Percentiles rank a stretch among this genome's conserved stretches.
Conservation (phyloP, 805 yeast genomes). For the Suhomyces sp. region DNA sequence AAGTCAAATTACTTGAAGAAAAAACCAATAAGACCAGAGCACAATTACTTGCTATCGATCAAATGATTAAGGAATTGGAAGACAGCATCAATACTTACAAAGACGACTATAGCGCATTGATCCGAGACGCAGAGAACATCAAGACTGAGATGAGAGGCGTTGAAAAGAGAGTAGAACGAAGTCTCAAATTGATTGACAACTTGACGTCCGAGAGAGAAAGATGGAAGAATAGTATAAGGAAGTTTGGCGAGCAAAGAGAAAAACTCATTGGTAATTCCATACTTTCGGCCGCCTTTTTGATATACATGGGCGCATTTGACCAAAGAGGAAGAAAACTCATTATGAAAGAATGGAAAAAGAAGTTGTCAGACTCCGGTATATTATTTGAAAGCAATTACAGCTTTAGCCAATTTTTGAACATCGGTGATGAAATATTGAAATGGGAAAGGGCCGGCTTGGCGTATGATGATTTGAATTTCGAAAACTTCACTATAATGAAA, state of each 20-base stretch:
- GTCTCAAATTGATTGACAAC: conserved; percentile 59
- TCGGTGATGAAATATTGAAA: conserved; percentile 35
- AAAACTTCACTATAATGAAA: conserved; percentile 58
- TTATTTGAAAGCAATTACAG: conserved; percentile 34
- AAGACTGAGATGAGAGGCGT: conserved; percentile 68
- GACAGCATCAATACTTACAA: conserved; percentile 67
- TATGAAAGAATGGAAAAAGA: conserved; percentile 31
- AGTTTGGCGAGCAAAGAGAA: conserved; percentile 46
- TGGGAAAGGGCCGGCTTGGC: conserved; percentile 59
- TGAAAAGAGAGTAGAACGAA: conserved; percentile 56
- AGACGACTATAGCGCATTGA: conserved; percentile 63
- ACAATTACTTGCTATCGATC: conserved; percentile 69
- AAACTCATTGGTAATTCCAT: conserved; percentile 63
- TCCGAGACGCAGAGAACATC: conserved; percentile 73
- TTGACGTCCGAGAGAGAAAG: conserved; percentile 65
- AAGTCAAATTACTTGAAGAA: conserved; percentile 57
- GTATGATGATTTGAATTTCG: conserved; percentile 58
- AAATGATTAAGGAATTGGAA: conserved; percentile 76
- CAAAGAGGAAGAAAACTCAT: conserved; percentile 43
- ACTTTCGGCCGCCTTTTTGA: conserved; percentile 57
- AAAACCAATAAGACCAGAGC: conserved; percentile 62
- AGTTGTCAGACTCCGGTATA: conserved; percentile 37
- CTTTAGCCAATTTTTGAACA: conserved; percentile 36
- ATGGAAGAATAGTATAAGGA: conserved; percentile 63
- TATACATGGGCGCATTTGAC: conserved; percentile 60